These are phyloP conservation scores for Carex cristatella DNA, from an alignment of 176 grass and related monocot genomes.

Conservation along the genomic window DNA sequence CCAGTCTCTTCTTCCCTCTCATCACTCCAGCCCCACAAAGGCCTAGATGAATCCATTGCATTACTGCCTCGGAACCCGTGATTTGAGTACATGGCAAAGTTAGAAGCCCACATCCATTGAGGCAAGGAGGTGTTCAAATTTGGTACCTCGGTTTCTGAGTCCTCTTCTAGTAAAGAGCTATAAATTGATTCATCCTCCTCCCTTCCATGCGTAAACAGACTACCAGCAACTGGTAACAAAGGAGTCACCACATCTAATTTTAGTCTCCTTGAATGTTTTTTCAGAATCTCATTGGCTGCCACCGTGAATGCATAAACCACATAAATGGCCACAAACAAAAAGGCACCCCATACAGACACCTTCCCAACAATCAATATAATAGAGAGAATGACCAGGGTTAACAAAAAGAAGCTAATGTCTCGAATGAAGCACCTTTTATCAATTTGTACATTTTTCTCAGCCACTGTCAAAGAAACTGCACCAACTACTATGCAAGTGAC, in stretches of 20 bases:
- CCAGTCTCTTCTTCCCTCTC: constrained; percentile 39
- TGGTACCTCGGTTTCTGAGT: constrained; percentile 36
- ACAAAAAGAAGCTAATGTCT: constrained; percentile 83
- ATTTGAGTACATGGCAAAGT: constrained; percentile 98
- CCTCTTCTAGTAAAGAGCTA: constrained; percentile 72
- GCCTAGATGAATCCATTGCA: constrained; percentile 52
- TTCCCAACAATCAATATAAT: constrained; percentile 68
- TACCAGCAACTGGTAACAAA: constrained; percentile 78
- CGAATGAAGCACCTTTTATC: constrained; percentile 81
- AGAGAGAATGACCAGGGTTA: constrained; percentile 52
- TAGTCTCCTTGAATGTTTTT: constrained; percentile 74
- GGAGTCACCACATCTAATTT: constrained; percentile 85
- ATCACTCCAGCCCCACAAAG: constrained; percentile 97
- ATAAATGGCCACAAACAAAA: constrained; percentile 83
- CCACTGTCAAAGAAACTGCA: constrained; percentile 56
- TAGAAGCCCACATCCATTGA: constrained; percentile 99
- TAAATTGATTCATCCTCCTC: constrained; percentile 74
- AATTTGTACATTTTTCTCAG: constrained; percentile 93
- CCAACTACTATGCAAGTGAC: constrained; percentile 94
- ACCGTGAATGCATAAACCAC: constrained; percentile 74
- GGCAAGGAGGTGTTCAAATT: constrained; percentile 59
- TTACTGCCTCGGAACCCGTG: constrained; percentile 43
- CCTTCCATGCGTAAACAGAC: constrained; percentile 55
- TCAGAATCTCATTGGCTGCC: constrained; percentile 82
- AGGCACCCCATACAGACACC: constrained; percentile 82